phyloP scores from a whole-genome alignment of 2,329 filamentous ascomycete genomes.

The Aureobasidium uvarum region DNA sequence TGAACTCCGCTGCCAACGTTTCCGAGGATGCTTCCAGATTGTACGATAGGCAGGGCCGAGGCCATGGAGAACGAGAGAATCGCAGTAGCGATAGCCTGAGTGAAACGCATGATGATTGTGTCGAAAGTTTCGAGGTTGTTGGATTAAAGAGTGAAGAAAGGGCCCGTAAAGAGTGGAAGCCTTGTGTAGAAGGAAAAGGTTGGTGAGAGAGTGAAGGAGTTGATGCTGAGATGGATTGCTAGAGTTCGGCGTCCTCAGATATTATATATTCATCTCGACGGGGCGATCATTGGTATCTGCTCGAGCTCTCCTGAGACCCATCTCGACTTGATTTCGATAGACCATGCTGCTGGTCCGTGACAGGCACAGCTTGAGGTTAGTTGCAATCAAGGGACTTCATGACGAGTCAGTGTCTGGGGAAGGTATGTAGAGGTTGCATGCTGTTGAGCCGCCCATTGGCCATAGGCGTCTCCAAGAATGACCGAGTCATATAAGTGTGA shows the following conservation, averaged over 20 bases:
- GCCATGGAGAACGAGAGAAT: neutral
- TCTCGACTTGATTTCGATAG: neutral
- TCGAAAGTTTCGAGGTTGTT: neutral
- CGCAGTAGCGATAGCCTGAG: constrained; percentile 15
- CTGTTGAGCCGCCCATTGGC: neutral
- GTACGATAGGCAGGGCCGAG: constrained; percentile 1
- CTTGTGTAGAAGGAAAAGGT: neutral
- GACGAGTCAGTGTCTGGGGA: constrained; percentile 7
- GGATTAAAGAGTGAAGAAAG: neutral
- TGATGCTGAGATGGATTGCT: neutral
- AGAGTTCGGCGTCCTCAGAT: neutral
- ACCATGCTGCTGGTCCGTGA: constrained; percentile 8
- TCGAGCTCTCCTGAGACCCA: neutral
- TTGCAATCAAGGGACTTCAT: neutral
- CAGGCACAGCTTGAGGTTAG: neutral
- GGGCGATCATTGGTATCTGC: neutral
- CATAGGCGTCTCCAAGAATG: neutral
- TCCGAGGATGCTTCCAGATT: constrained; percentile 9
- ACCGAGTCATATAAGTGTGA: neutral
- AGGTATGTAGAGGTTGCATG: neutral
- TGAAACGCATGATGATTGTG: constrained; percentile 10
- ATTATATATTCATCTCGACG: constrained; percentile 12
- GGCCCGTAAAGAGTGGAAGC: constrained; percentile 15
- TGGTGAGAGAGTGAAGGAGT: constrained; percentile 1
- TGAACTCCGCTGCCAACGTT: neutral